phyloP scores from a whole-genome alignment of 2,329 filamentous ascomycete genomes.

The Trichoderma afroharzianum region DNA sequence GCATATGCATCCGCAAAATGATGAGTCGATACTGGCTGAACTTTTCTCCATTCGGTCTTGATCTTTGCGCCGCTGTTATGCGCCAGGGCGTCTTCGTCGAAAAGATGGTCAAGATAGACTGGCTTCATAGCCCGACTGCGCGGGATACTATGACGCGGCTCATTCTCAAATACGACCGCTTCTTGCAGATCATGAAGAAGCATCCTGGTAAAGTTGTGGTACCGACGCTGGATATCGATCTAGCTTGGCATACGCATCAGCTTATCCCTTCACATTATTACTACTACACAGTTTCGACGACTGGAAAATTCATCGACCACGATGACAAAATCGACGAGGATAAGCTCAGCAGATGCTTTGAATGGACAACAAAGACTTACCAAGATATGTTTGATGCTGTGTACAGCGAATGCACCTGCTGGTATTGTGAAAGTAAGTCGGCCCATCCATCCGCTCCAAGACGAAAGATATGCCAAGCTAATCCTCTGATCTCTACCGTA shows the following conservation, averaged over 20 bases:
- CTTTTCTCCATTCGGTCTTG: slow-evolving; percentile 59
- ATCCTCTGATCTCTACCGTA: not conserved
- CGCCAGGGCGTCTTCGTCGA: slow-evolving; percentile 63
- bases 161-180: slow-evolving; percentile 61
- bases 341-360: slow-evolving; percentile 61
- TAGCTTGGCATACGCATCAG: slow-evolving; percentile 81
- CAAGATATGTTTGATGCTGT: slow-evolving; percentile 60
- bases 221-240: slow-evolving; percentile 70
- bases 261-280: slow-evolving; percentile 63
- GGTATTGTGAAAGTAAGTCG: slow-evolving; percentile 69
- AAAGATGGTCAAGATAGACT: slow-evolving; percentile 75
- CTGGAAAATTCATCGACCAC: slow-evolving; percentile 66
- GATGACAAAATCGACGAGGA: slow-evolving; percentile 77
- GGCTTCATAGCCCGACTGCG: slow-evolving; percentile 69
- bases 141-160: slow-evolving; percentile 61
- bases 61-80: slow-evolving; percentile 62
- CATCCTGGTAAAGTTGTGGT: slow-evolving; percentile 51
- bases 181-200: slow-evolving; percentile 55
- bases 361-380: slow-evolving; percentile 69
- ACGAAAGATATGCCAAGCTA: slow-evolving; percentile 30
- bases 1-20: slow-evolving; percentile 58
- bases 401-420: slow-evolving; percentile 76
- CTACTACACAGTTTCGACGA: slow-evolving; percentile 46
- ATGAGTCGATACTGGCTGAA: slow-evolving; percentile 71
- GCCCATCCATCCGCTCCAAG: slow-evolving; percentile 37